A percentile compares a stretch with the other conserved stretches of the same genome.
These are phyloP conservation scores for Clathrospora elynae DNA, from an alignment of 2,329 filamentous ascomycete species.

Conservation along the genomic window DNA sequence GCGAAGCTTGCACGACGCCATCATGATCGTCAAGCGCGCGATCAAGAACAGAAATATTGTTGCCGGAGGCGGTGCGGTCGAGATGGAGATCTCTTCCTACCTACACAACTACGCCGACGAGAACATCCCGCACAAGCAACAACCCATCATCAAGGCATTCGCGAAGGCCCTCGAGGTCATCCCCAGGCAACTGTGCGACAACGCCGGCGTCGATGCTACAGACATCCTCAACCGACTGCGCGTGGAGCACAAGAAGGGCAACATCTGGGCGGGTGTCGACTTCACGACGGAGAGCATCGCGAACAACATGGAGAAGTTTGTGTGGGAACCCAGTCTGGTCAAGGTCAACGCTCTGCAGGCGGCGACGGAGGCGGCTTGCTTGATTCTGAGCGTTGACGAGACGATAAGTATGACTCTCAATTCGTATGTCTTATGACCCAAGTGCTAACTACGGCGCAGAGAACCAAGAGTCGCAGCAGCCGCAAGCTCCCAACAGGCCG, in stretches of 20 bases:
- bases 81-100: constrained; percentile 97
- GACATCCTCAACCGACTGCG: constrained; percentile 96
- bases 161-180: constrained; percentile 97
- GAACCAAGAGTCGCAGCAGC: constrained; percentile 89
- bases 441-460: constrained; percentile 50
- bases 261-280: constrained; percentile 94
- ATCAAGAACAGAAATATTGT: constrained; percentile 95
- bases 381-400: constrained; percentile 96
- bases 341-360: constrained; percentile 98
- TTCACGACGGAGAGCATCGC: constrained; percentile 89
- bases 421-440: not conserved
- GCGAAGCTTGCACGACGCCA: constrained; percentile 95
- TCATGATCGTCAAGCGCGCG: constrained; percentile 99
- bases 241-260: constrained; percentile 93
- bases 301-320: constrained; percentile 93
- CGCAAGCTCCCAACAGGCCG: constrained; percentile 77
- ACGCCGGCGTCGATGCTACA: constrained; percentile 96
- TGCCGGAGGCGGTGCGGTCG: constrained; percentile 88
- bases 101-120: constrained; percentile 91
- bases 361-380: constrained; percentile 89
- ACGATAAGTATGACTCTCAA: constrained; percentile 72
- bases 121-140: constrained; percentile 92
- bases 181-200: constrained; percentile 95
- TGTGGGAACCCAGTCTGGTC: constrained; percentile 95
- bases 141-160: constrained; percentile 96